phyloP scores from a whole-genome alignment of 2,329 filamentous ascomycete genomes.

The Curvularia lunata region DNA sequence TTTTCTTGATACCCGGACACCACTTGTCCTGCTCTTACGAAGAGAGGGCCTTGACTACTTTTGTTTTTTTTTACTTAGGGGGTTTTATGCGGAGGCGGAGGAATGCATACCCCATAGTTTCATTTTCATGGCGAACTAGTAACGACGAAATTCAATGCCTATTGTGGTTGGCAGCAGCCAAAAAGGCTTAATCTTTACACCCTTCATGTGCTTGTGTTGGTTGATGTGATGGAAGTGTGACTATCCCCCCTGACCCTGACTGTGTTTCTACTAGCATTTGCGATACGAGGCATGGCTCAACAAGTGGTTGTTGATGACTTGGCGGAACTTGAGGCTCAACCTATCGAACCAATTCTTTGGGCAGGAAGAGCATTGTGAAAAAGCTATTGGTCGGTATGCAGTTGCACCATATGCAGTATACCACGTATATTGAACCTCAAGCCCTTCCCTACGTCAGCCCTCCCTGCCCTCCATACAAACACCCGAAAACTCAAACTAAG shows the following conservation, averaged over 20 bases:
- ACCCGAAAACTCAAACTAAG: not conserved
- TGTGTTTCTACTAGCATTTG: not conserved
- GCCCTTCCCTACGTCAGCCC: not conserved
- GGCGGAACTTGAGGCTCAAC: not conserved
- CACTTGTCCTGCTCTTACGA: constrained; percentile 16
- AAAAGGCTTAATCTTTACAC: not conserved
- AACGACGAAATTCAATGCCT: not conserved
- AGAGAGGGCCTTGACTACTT: constrained; percentile 15
- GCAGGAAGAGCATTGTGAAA: not conserved
- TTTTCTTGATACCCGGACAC: constrained; percentile 18
- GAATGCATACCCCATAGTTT: not conserved
- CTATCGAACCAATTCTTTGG: not conserved
- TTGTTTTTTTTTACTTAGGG: constrained; percentile 1
- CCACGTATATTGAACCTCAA: not conserved
- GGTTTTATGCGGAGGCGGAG: not conserved
- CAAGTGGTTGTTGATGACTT: not conserved
- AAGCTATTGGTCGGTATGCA: not conserved
- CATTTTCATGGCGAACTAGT: not conserved
- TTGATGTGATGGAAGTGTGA: not conserved
- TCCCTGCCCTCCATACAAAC: not conserved
- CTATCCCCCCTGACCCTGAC: not conserved
- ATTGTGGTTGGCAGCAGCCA: not conserved
- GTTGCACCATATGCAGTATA: not conserved
- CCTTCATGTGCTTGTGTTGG: not conserved
- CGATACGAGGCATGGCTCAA: not conserved